Evolutionary conservation across 768 basidiomycete genomes (phyloP), one percentile per base, ranked within the genome.

Genomic region (Lactarius tabidus): DNA sequence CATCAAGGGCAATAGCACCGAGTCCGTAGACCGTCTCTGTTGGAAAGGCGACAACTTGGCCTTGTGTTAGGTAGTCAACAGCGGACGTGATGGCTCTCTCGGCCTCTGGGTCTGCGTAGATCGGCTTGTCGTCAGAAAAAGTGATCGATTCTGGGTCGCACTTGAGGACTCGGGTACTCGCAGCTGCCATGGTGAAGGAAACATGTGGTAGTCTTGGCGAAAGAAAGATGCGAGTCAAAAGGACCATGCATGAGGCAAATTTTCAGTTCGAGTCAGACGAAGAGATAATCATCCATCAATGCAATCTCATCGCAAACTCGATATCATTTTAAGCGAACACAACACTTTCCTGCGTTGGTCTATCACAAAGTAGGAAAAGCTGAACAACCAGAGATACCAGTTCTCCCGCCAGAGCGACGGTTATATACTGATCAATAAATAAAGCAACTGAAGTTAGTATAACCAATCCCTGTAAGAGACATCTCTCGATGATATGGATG

Each of bases 1-100:
- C 68, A 70, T 85, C 78, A 53, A 93, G 77, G 0, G 96, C 94
- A 26, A 87, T 77, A 0, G 94, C 97, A 33, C 91, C 97, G n/a
- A 99, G 85, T 1, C 97, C 97, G 75, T 98, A 99, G 14, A 99
- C 97, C 0, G 97, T 98, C 77, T 99, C 97, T 35, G 97, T 98
- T 0, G 97, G 96, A 73, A 99, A 91, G 0, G 89, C 95, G 62
- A 98, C 89, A 26, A 84, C 80, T 63, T 84, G 78, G 28, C 77
- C 77, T 38, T 81, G 70, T 54, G 80, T 75, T 8, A 91, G 81
- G 62, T 83, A 80, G 62, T 79, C 77, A 7, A 85, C 77, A 0
- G 91, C 92, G 23, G 73, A 71, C 57, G 80, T 73, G 66, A 93
- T 77, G 23, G 87, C 81, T 29, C 78, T 72, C 23, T 77, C 74